Evolutionary conservation across 192 early-diverging fungal species (phyloP), one percentile per base, ranked within the genome.

Genomic region (Coemansia sp.): DNA sequence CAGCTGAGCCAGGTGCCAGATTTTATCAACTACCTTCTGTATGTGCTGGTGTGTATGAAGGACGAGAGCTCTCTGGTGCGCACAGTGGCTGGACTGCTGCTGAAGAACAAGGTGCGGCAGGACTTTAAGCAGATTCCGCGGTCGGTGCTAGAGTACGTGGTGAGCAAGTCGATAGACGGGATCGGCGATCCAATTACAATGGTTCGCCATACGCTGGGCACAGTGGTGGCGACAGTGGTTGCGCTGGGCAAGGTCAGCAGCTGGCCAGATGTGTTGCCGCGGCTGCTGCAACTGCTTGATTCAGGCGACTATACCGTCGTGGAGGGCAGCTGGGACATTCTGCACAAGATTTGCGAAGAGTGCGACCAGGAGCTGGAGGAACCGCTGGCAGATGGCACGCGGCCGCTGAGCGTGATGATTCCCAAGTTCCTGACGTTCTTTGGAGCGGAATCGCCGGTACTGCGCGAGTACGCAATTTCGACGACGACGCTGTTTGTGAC

Each of bases 271-370:
- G 86, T 92, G 10, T 72, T 99, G 60, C 84, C 84, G 23, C 72
- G 76, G 31, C 84, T 99, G 63, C 86, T 96, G 70, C 76, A 88
- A 60, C 79, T 92, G 60, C 79, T 97, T 51, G 91, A 93, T 66
- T 79, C 82, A 47, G 71, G 67, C 49, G 83, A 92, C 64, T 83
- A 84, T 44, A 70, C 85, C 26, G 80, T 91, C 36, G 89, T 94
- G 15, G 92, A 95, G 90, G 88, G 90, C 49, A 84, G 91, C 15
- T 92, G 95, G 71, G 86, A 89, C 58, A 91, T 93, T 10, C 70
- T 99, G 64, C 83, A 86, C 76, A 95, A 95, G 80, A 92, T 99
- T 65, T 99, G 97, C 78, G 96, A 99, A 73, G 97, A 98, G 68
- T 92, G 87, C 46, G 81, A 89, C 57, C 83, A 81, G 15, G 87